Conservation (phyloP, 306 rosid species). For the Coriaria nepalensis region DNA sequence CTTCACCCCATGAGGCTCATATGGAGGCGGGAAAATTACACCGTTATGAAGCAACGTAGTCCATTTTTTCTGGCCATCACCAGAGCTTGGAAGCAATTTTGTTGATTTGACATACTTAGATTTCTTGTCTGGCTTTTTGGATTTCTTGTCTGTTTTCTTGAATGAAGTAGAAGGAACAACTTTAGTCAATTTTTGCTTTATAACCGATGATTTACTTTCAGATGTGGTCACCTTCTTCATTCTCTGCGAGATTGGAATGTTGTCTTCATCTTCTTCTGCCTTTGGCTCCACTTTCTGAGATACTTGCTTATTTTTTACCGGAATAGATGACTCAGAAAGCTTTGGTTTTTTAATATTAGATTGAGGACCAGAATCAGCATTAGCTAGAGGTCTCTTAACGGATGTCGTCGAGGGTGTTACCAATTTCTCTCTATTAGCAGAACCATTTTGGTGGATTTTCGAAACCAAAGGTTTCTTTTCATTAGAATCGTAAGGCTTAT, state of each 20-base stretch:
- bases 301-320: constrained; percentile 21
- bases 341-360: constrained; percentile 32
- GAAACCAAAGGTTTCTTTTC: constrained; percentile 29
- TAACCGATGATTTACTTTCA: constrained; percentile 14
- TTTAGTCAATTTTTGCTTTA: constrained; percentile 20
- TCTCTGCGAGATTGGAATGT: constrained; percentile 37
- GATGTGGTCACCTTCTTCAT: constrained; percentile 20
- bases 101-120: constrained; percentile 75
- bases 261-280: constrained; percentile 30
- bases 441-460: constrained; percentile 30
- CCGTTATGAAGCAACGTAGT: constrained; percentile 82
- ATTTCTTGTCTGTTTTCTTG: constrained; percentile 23
- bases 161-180: constrained; percentile 17
- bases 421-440: constrained; percentile 17
- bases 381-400: constrained; percentile 39
- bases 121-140: constrained; percentile 23
- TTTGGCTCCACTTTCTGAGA: constrained; percentile 22
- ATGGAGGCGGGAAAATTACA: constrained; percentile 90
- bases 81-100: constrained; percentile 62
- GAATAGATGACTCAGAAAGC: constrained; percentile 17
- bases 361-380: constrained; percentile 13
- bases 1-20: constrained; percentile 64
- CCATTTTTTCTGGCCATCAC: constrained; percentile 98
- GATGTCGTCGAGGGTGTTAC: constrained; percentile 14
- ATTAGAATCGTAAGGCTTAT: constrained; percentile 14